Evolutionary conservation across 176 grass and related monocot species (phyloP).

Genomic region (Aegilops umbellulata): DNA sequence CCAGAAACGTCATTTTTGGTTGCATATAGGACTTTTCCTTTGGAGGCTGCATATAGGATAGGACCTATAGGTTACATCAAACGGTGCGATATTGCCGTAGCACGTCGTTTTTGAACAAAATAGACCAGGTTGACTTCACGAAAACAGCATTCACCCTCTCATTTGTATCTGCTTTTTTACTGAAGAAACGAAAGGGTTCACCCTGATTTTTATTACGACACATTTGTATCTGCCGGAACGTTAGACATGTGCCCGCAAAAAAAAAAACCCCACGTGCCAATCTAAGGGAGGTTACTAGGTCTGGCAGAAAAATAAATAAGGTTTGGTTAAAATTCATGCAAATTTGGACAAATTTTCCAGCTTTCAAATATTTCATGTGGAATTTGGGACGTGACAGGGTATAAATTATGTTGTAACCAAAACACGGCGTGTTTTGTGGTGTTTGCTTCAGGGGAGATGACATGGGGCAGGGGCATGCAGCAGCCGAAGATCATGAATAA

Average conservation of each 20-base stretch:
- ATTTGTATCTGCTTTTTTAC: neutral
- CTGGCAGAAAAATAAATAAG: neutral
- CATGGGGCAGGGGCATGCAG: no score
- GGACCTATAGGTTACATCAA: neutral
- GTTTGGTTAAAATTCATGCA: neutral
- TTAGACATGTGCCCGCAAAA: neutral
- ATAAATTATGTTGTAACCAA: no score
- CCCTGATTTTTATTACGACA: no score
- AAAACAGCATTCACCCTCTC: neutral
- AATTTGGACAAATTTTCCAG: no score
- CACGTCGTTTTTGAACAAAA: neutral
- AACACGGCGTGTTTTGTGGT: neutral
- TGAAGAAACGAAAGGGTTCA: no score
- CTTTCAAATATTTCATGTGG: neutral
- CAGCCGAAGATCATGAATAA: neutral
- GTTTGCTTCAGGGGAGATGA: neutral
- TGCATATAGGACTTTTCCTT: neutral
- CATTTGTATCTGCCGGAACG: neutral
- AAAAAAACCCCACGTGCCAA: no score
- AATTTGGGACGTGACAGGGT: neutral
- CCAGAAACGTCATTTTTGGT: conserved; percentile 28
- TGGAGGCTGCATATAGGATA: neutral
- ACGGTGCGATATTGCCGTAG: neutral
- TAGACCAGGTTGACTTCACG: neutral
- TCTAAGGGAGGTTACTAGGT: no score